Base-by-base conservation (phyloP, 1,139 yeast species). In the Arxiozyma telluris region DNA sequence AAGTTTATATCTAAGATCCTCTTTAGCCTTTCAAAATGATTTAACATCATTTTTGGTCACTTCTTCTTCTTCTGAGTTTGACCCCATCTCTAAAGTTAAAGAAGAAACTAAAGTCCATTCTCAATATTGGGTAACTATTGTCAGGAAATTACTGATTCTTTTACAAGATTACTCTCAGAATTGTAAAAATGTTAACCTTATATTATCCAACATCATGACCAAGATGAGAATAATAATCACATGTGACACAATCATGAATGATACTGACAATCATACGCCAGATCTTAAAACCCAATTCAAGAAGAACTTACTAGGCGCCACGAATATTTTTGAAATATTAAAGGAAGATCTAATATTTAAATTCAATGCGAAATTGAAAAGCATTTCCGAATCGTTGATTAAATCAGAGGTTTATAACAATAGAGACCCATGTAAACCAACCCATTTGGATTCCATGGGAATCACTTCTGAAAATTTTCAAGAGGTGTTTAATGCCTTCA, bases 361-460 rank as follows among this genome's bases (percentile, higher is more conserved):
- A 49, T 57, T 55, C 17, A 59, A 58, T 21, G 52, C 54, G 2
- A 65, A 62, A 46, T 52, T 66, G 34, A 59, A 59, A 20, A 59
- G 49, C 9, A 64, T 65, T 21, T 66, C 70, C 23, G 69, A 65
- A 50, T 64, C 69, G 4, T 54, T 66, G 34, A 65, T 66, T n/a
- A 65, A 63, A 49, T 54, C 62, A 25, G 69, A 66, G 45, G 65
- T 64, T 49, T 66, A 63, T 48, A 54, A 54, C 11, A 61, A 62
- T 46, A 58, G 69, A 45, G 56, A 55, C 34, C 61, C 60, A 30
- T 62, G 53, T 48, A 53, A 48, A 30, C 55, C 63, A 21, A 45
- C 44, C 17, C 54, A 59, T 47, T 54, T 60, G 27, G 55, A 57
- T 9, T 60, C 61, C 3, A 50, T 62, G 21, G 68, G 67, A 23